Percentiles rank a stretch among this genome's conserved stretches.
These are phyloP conservation scores for Coniella vitis DNA, from an alignment of 2,329 filamentous ascomycete species.

Conservation along the genomic window DNA sequence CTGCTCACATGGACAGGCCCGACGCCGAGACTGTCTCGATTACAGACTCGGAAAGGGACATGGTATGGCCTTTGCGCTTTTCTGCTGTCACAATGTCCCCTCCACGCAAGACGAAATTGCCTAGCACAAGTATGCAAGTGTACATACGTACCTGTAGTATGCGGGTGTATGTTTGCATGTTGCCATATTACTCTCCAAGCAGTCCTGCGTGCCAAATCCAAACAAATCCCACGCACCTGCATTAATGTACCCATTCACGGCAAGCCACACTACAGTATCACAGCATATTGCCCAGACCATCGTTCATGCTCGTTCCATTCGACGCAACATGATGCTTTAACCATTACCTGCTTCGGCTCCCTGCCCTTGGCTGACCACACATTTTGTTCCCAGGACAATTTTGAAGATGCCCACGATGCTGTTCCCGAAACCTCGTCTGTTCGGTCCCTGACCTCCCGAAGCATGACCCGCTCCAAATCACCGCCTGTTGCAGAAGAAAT, in stretches of 20 bases:
- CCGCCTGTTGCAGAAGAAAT: constrained; percentile 21
- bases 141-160: neutral
- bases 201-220: neutral
- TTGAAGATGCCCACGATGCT: constrained; percentile 74
- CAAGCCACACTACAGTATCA: constrained; percentile 3
- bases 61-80: constrained; percentile 24
- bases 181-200: neutral
- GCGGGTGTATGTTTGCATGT: neutral
- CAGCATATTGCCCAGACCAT: neutral
- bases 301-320: neutral
- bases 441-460: constrained; percentile 56
- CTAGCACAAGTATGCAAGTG: neutral
- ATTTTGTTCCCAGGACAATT: constrained; percentile 52
- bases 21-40: constrained; percentile 19
- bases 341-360: constrained; percentile 4
- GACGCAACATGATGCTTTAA: neutral
- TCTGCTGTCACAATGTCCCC: neutral
- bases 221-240: neutral
- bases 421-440: constrained; percentile 55
- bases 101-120: neutral
- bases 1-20: constrained; percentile 18
- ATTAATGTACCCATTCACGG: constrained; percentile 14
- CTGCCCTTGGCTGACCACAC: constrained; percentile 4
- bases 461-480: constrained; percentile 29
- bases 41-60: constrained; percentile 32